These are phyloP conservation scores for Mucor sp. DNA, from an alignment of 371 early-diverging fungal genomes.

Conservation along the genomic window DNA sequence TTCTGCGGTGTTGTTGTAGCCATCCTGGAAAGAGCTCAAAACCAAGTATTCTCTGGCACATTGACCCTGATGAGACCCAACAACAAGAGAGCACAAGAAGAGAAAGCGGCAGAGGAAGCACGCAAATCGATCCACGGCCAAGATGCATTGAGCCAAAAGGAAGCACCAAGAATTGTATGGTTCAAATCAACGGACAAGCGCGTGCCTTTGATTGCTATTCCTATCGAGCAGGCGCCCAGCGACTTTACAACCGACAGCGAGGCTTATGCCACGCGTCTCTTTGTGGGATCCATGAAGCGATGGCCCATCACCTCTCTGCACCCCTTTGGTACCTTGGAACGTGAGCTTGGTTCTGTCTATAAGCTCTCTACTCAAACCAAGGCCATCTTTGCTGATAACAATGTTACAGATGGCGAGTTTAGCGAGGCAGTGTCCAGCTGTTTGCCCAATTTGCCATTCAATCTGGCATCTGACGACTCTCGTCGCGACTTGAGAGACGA, in stretches of 20 bases:
- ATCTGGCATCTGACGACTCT: slow-evolving; percentile 29
- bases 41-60: slow-evolving; percentile 68
- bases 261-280: slow-evolving; percentile 55
- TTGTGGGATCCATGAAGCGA: slow-evolving; percentile 67
- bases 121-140: slow-evolving; percentile 10
- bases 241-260: slow-evolving; percentile 69
- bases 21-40: slow-evolving; percentile 64
- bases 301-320: slow-evolving; percentile 76
- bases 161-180: slow-evolving; percentile 69
- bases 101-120: slow-evolving; percentile 22
- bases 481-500: slow-evolving; percentile 69
- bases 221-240: slow-evolving; percentile 66
- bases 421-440: slow-evolving; percentile 69
- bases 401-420: slow-evolving; percentile 61
- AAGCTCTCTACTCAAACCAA: slow-evolving; percentile 70
- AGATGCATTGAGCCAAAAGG: slow-evolving; percentile 24
- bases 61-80: slow-evolving; percentile 61
- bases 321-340: slow-evolving; percentile 73
- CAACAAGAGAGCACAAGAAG: slow-evolving; percentile 57
- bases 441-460: slow-evolving; percentile 25
- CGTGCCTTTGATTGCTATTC: slow-evolving; percentile 79
- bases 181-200: slow-evolving; percentile 86
- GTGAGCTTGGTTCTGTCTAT: slow-evolving; percentile 68
- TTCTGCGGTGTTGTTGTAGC: slow-evolving; percentile 71
- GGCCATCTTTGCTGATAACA: slow-evolving; percentile 72